Percentiles rank a stretch among this genome's conserved stretches.
Evolutionary conservation across 2,329 filamentous ascomycete species (phyloP).

Genomic region (Diplodia seriata): DNA sequence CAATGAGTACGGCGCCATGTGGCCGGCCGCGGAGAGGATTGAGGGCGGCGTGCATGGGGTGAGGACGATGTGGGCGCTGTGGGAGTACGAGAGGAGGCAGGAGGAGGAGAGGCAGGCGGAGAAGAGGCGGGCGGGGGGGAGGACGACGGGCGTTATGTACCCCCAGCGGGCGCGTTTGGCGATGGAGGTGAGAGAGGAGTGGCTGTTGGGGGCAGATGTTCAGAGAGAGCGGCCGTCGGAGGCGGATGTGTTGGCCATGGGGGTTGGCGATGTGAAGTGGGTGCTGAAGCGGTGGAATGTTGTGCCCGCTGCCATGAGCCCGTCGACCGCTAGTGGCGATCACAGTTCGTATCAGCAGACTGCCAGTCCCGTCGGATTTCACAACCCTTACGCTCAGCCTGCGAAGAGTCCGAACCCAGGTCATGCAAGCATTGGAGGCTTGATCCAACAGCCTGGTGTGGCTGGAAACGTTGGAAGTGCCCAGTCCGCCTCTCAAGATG

Average conservation of each 20-base stretch:
- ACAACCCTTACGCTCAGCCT: no score
- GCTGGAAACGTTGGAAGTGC: no score
- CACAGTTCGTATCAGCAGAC: neutral
- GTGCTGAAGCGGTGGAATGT: neutral
- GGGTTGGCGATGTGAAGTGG: neutral
- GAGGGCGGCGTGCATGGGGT: neutral
- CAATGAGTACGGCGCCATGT: neutral
- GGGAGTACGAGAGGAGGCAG: neutral
- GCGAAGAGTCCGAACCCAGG: no score
- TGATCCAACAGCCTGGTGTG: no score
- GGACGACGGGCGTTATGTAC: no score
- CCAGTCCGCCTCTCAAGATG: no score
- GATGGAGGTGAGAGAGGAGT: neutral
- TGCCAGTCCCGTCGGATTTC: no score
- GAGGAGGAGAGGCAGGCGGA: neutral
- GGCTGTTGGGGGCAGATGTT: neutral
- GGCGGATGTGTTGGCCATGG: neutral
- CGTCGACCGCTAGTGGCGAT: neutral
- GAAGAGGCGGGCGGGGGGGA: no score
- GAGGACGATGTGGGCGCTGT: neutral
- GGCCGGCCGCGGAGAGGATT: neutral
- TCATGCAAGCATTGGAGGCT: no score
- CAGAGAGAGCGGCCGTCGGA: neutral
- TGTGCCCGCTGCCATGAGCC: neutral
- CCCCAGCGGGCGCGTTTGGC: no score